Evolutionary conservation across 345 rosid genomes (phyloP), one percentile per base, ranked within the genome.

Genomic region (Lagerstroemia speciosa): DNA sequence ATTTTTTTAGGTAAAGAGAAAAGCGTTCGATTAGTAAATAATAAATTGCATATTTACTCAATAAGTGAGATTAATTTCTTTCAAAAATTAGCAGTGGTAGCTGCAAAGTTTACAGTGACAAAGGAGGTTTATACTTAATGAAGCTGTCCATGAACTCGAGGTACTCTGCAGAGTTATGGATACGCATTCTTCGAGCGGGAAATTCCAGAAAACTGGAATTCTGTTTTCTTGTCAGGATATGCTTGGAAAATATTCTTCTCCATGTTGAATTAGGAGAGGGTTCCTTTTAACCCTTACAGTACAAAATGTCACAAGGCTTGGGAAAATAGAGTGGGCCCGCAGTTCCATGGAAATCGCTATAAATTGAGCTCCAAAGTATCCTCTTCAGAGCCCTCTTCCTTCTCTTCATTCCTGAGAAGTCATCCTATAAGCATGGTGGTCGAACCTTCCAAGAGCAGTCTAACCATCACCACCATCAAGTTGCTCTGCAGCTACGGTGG

Each of bases 401-500:
- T 57, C 62, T 57, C 62, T 12, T 57, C 62, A 33, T 57, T 57
- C 33, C 32, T 12, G 16, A 57, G 33, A 26, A 57, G 16, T 14
- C 14, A 6, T 41, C 46, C 46, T 41, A 5, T 5, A n/a, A n/a
- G 31, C 33, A 57, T 57, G 62, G 62, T 22, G 62, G 17, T 26
- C 33, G 32, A 19, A 2, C 62, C 32, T 1, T 29, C 62, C 6
- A 17, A 27, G 90, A 90, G 98, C 87, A 75, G 68, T 90, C 30
- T 68, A 19, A 29, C 15, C 33, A 12, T 22, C 36, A 1, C 81
- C 71, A 77, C 82, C 70, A 75, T 88, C 77, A 92, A 90, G 69
- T 85, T 92, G 77, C 85, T 88, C n/a, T 90, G 97, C 75, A 92
- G 97, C 68, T 87, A 92, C 77, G 95, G 91, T 45, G 97, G 98